A percentile compares a stretch with the other conserved stretches of the same genome.
Conservation (phyloP, 148 eudicot genomes). For the Rhododendron molle region DNA sequence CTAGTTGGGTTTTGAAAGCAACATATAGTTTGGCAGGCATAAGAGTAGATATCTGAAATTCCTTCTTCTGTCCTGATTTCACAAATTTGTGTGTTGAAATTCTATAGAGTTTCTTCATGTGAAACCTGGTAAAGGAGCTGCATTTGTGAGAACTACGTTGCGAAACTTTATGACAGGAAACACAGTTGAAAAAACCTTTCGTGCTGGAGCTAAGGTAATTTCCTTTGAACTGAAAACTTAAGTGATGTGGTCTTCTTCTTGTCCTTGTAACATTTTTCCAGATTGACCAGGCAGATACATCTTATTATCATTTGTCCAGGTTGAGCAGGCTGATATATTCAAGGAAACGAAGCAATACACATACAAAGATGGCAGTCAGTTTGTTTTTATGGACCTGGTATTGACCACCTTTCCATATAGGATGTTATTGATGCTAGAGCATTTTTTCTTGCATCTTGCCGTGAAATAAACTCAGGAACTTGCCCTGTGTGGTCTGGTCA, state of each 20-base stretch:
- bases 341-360: constrained; percentile 95
- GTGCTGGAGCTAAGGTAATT: constrained; percentile 87
- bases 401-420: constrained; percentile 24
- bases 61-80: constrained; percentile 5
- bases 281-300: constrained; percentile 1
- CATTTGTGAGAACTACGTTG: constrained; percentile 90
- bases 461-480: not conserved
- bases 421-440: not conserved
- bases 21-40: not conserved
- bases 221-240: not conserved
- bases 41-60: constrained; percentile 6
- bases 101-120: constrained; percentile 89
- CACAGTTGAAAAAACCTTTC: constrained; percentile 88
- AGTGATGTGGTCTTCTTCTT: not conserved
- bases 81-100: not conserved
- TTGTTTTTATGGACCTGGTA: constrained; percentile 95
- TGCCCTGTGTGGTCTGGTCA: not conserved
- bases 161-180: constrained; percentile 82
- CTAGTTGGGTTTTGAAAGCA: not conserved
- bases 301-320: constrained; percentile 31
- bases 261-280: not conserved
- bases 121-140: constrained; percentile 99
- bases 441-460: not conserved
- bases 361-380: constrained; percentile 82
- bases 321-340: constrained; percentile 63